Base-by-base conservation (phyloP, 2,329 filamentous ascomycete species). In the Beauveria varroae region DNA sequence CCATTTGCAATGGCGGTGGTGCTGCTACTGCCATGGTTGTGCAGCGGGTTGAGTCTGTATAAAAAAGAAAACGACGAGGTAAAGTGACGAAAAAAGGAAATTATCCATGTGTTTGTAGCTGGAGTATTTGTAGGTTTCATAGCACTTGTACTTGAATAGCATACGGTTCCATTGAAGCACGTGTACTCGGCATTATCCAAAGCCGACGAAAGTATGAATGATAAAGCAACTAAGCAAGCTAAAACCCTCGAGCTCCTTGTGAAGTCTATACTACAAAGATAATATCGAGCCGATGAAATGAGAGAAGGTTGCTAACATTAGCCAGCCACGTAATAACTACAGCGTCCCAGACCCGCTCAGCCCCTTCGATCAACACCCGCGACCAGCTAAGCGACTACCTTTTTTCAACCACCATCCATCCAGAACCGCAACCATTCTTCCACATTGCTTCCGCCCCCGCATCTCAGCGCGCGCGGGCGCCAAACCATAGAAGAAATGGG, bases 1-100 rank as follows among this genome's bases (percentile, higher is more conserved):
- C 93, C 3, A 98, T 99, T 64, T 98, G 95, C 78, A 99, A 99
- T 70, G 95, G 95, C 51, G 95, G 95, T 47, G 95, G 95, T 63
- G 93, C 92, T 16, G 91, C 93, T 1, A 93, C 90, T 10, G 95
- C 93, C 0, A 82, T 98, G 71, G 91, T 98, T 54, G 91, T 99
- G 60, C 93, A 98, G 76, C 86, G 86, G 68, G 81, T 93, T 67
- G 87, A 89, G 65, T 78, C 77, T 55, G 80, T 82, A 60, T 84
- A 71, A 71, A 22, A 30, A 0, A 50, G 51, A 9, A 24, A 14
- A 49, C 18, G 37, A 46, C 9, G 4, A 50, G 26, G 20, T 6
- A 10, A 41, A 40, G 9, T 5, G 5, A 24, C 7, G 14, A 26
- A 41, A 28, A 24, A 14, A 20, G 5, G 6, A 37, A 24, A 30